A percentile compares a stretch with the other conserved stretches of the same genome.
phyloP scores from a whole-genome alignment of 306 rosid species.

The Psophocarpus tetragonolobus region DNA sequence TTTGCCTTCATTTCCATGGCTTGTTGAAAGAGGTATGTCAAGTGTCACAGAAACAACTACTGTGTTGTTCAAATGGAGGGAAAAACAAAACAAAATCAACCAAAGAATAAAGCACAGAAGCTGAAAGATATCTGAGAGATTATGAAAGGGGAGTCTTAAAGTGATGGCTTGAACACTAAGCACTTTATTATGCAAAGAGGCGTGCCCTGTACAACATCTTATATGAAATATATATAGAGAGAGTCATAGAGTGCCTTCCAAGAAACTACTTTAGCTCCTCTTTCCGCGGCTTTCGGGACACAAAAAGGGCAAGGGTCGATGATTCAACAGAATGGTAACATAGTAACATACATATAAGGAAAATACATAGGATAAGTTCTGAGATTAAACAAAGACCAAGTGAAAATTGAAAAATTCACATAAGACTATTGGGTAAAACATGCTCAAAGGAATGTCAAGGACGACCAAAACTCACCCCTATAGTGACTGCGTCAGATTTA shows the following conservation, averaged over 20 bases:
- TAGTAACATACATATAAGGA: background rate
- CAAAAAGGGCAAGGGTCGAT: constrained; percentile 22
- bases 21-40: constrained; percentile 1
- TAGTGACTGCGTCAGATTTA: background rate
- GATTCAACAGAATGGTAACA: constrained; percentile 6
- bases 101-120: constrained; percentile 8
- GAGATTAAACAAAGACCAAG: background rate
- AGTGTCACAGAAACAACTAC: background rate
- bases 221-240: background rate
- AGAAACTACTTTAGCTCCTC: constrained; percentile 59
- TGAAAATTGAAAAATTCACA: background rate
- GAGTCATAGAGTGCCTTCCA: constrained; percentile 68
- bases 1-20: constrained; percentile 52
- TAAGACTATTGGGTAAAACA: background rate
- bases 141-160: constrained; percentile 34
- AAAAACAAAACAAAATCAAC: background rate
- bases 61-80: constrained; percentile 1
- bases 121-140: constrained; percentile 18
- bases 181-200: constrained; percentile 37
- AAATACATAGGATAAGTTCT: background rate
- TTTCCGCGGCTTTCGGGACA: constrained; percentile 30
- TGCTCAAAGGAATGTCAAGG: background rate
- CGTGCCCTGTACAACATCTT: constrained; percentile 31
- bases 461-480: constrained; percentile 21
- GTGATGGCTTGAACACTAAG: constrained; percentile 56